A percentile compares a stretch with the other conserved stretches of the same genome.
Conservation (phyloP, 306 rosid genomes). For the Prunus mume region DNA sequence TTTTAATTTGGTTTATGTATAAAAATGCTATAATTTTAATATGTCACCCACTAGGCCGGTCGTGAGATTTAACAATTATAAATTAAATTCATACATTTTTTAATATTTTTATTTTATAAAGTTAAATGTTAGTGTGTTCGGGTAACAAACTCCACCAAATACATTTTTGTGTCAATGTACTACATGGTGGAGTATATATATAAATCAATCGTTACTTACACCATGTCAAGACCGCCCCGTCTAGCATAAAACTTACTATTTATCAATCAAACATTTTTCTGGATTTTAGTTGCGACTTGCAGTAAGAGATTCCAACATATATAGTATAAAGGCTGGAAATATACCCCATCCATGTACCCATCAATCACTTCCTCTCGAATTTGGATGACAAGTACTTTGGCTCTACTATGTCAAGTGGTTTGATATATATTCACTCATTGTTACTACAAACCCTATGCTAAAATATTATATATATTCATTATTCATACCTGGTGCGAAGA, state of each 20-base stretch:
- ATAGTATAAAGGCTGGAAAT: neutral
- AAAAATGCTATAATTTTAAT: neutral
- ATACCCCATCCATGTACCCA: neutral
- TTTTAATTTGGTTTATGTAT: neutral
- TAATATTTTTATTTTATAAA: too few relatives aligned
- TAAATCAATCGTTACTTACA: rapidly evolving
- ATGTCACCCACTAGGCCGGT: too few relatives aligned
- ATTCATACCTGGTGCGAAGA: too few relatives aligned
- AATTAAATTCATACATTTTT: too few relatives aligned
- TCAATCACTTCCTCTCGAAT: neutral
- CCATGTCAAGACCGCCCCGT: too few relatives aligned
- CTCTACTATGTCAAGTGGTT: neutral
- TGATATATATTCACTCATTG: neutral
- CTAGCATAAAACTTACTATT: neutral
- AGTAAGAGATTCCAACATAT: constrained; percentile 4
- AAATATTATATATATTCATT: too few relatives aligned
- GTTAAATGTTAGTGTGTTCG: too few relatives aligned
- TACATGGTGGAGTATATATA: too few relatives aligned
- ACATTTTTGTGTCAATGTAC: too few relatives aligned
- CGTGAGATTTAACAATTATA: too few relatives aligned
- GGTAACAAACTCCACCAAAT: too few relatives aligned
- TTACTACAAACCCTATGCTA: too few relatives aligned
- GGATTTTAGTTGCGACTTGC: neutral
- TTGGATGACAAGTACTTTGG: neutral
- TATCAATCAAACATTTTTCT: neutral